A percentile compares a stretch with the other conserved stretches of the same genome.
Conservation (phyloP, 768 basidiomycete genomes). For the Tulasnella calospora region DNA sequence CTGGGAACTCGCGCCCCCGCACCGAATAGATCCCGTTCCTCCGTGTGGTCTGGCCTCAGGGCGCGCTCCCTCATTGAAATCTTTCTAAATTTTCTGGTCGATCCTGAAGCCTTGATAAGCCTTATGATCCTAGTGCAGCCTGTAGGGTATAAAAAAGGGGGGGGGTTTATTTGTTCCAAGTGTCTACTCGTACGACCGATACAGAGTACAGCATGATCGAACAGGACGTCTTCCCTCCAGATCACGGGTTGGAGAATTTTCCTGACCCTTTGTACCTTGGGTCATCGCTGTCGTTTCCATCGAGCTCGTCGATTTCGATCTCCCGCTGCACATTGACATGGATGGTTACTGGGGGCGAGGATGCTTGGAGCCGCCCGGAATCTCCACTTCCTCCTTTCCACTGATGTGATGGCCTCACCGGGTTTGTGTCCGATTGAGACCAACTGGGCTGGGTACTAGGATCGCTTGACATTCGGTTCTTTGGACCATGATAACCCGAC, state of each 20-base stretch:
- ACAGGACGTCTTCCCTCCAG: neutral
- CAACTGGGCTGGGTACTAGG: neutral
- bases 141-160: no score
- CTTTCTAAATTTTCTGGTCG: no score
- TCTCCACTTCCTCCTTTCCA: neutral
- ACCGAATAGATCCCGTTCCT: no score
- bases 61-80: no score
- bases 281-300: neutral
- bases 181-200: neutral
- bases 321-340: neutral
- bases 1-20: no score
- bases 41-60: no score
- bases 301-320: neutral
- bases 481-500: neutral
- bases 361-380: neutral
- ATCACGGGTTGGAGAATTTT: neutral
- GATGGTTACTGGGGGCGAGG: neutral
- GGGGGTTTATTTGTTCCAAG: no score
- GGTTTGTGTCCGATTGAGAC: neutral
- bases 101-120: no score
- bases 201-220: neutral
- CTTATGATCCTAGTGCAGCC: no score
- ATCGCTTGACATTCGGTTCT: neutral
- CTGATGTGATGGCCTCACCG: neutral
- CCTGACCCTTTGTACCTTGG: neutral